Evolutionary conservation across 768 basidiomycete species (phyloP).

Genomic region (Leucocoprinus leucothites): DNA sequence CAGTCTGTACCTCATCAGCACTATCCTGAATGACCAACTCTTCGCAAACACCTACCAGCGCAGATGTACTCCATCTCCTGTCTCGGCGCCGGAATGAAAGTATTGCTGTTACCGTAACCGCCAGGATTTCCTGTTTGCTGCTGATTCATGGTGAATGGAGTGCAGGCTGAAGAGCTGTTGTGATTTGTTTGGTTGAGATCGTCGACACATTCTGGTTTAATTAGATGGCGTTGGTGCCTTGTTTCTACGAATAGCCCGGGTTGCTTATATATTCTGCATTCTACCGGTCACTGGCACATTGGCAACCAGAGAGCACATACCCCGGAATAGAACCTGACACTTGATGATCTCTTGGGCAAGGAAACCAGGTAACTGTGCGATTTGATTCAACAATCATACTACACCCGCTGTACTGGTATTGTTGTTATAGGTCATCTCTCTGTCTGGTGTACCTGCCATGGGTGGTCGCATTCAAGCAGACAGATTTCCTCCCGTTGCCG

Average conservation of each 20-base stretch:
- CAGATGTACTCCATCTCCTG: conserved; percentile 85
- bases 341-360: conserved; percentile 16
- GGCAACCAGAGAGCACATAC: conserved; percentile 10
- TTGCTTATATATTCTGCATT: neutral
- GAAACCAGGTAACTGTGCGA: conserved; percentile 15
- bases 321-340: conserved; percentile 15
- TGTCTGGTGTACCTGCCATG: neutral
- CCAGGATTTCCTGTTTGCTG: conserved; percentile 18
- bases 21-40: conserved; percentile 1
- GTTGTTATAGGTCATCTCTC: neutral
- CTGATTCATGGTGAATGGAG: conserved; percentile 25
- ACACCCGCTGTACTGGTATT: neutral
- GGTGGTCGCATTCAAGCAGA: neutral
- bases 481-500: conserved; percentile 1
- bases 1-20: conserved; percentile 56
- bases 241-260: neutral
- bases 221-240: neutral
- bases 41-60: conserved; percentile 52
- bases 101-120: conserved; percentile 19
- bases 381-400: conserved; percentile 8
- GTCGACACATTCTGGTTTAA: neutral
- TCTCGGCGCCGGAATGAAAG: conserved; percentile 37
- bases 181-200: conserved; percentile 7
- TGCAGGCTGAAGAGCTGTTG: conserved; percentile 9
- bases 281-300: neutral